These are phyloP conservation scores for Colletotrichum echinochloae DNA, from an alignment of 2,329 filamentous ascomycete genomes.

Conservation along the genomic window DNA sequence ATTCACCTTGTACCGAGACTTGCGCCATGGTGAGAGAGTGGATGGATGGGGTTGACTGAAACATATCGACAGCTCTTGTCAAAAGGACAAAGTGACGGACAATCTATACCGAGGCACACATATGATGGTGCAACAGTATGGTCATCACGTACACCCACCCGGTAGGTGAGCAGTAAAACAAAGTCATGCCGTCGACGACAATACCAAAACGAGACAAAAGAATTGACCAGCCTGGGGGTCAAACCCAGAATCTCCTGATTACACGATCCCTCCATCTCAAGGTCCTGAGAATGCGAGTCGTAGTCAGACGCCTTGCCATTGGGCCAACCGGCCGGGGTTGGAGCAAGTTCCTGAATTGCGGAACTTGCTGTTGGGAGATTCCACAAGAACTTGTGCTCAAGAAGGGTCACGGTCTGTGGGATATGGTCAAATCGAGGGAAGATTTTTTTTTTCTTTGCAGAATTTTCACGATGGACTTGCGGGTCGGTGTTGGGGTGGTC, in stretches of 20 bases:
- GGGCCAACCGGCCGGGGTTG: slow-evolving; percentile 46
- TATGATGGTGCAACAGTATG: too few species aligned
- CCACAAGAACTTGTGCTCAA: fast-evolving
- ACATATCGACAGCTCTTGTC: background rate
- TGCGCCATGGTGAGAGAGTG: background rate
- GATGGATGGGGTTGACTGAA: background rate
- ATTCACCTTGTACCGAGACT: background rate
- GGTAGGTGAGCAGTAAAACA: background rate
- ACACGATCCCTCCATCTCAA: background rate
- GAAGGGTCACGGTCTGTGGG: background rate
- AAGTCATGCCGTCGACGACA: background rate
- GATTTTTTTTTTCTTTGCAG: slow-evolving; percentile 3
- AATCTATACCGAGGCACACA: slow-evolving; percentile 23
- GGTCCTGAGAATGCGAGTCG: slow-evolving; percentile 43
- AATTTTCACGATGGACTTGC: slow-evolving; percentile 3
- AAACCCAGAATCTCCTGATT: slow-evolving; percentile 42
- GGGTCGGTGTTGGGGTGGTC: background rate
- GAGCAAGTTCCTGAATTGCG: background rate
- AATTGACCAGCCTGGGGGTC: slow-evolving; percentile 41
- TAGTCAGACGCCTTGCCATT: slow-evolving; percentile 60
- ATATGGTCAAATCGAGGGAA: background rate
- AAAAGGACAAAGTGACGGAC: background rate
- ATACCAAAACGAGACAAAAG: slow-evolving; percentile 11
- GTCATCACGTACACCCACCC: too few species aligned
- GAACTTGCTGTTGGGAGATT: background rate